Evolutionary conservation across 2,329 filamentous ascomycete species (phyloP).

Genomic region (Botrytis squamosa): DNA sequence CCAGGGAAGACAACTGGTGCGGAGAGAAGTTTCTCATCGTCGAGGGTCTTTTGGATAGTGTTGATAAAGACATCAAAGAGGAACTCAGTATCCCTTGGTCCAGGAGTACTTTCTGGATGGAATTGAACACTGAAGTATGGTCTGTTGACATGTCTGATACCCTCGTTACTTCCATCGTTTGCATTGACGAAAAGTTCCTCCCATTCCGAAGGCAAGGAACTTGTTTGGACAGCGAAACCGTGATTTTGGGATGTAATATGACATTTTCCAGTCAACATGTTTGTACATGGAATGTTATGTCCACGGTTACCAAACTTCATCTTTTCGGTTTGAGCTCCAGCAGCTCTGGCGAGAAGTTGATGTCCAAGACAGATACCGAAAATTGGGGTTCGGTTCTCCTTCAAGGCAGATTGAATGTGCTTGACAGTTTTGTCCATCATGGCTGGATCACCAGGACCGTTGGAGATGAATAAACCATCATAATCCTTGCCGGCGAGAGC

Average conservation of each 20-base stretch:
- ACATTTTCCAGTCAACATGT: slow-evolving; percentile 90
- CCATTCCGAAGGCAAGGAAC: slow-evolving; percentile 75
- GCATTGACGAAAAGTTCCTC: slow-evolving; percentile 95
- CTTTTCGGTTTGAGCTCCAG: slow-evolving; percentile 82
- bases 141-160: slow-evolving; percentile 80
- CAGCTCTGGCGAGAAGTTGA: slow-evolving; percentile 84
- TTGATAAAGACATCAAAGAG: slow-evolving; percentile 95
- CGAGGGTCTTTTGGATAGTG: slow-evolving; percentile 71
- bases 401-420: slow-evolving; percentile 73
- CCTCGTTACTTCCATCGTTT: slow-evolving; percentile 97
- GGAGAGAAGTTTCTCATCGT: slow-evolving; percentile 64
- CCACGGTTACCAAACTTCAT: slow-evolving; percentile 99
- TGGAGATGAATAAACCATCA: slow-evolving; percentile 96
- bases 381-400: slow-evolving; percentile 78
- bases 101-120: slow-evolving; percentile 94
- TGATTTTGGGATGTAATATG: slow-evolving; percentile 99
- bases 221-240: slow-evolving; percentile 86
- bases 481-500: slow-evolving; percentile 76
- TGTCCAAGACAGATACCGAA: slow-evolving; percentile 97
- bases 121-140: slow-evolving; percentile 99
- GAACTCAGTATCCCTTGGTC: slow-evolving; percentile 92
- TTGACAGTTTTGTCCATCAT: slow-evolving; percentile 77
- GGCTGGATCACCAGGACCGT: slow-evolving; percentile 93
- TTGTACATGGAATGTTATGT: slow-evolving; percentile 97
- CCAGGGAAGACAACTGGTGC: slow-evolving; percentile 84